Base-by-base conservation (phyloP, 176 grass and related monocot species). In the Thalia dealbata region DNA sequence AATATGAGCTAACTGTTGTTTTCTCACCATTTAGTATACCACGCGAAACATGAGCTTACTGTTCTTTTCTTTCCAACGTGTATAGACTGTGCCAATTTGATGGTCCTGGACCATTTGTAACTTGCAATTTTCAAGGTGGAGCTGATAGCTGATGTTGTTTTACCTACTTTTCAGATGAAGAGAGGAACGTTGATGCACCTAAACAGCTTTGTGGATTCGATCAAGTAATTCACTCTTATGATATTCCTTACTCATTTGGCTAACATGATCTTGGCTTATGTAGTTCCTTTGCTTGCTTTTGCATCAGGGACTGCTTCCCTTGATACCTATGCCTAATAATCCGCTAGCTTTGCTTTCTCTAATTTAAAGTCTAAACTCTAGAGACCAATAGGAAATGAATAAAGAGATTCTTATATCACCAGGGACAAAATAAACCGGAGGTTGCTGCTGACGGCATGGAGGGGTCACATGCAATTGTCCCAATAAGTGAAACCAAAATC, bases 401-500 rank as follows among this genome's bases (percentile, higher is more conserved):
- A 32, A 61, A 62, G 41, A 52, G 70, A 4, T 43, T 80, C 4
- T 51, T 29, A 64, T 72, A 35, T 72, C 28, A 13, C 63, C 45
- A 79, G 50, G 78, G 52, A 61, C 51, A 14, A 45, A 46, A 78
- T 15, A 70, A 25, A 61, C 7, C 66, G n/a, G 38, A 46, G 48
- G 35, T 44, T 42, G 8, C 48, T 55, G 23, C 44, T 29, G 72
- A 50, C 38, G 19, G 0, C 12, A 52, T 77, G 66, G 82, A 61
- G 64, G 67, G 43, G n/a, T 30, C 73, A 50, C 75, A 56, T 55
- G 81, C 85, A 60, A 81, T 88, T 81, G 73, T 88, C 71, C 50
- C 83, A 74, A 81, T 75, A 26, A 88, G 73, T 32, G 84, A 92
- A 38, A 86, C 87, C 63, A 97, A 97, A 84, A 67, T 86, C 72